A percentile compares a stretch with the other conserved stretches of the same genome.
Conservation (phyloP, 257 asterid genomes). For the Hygrophila difformis region DNA sequence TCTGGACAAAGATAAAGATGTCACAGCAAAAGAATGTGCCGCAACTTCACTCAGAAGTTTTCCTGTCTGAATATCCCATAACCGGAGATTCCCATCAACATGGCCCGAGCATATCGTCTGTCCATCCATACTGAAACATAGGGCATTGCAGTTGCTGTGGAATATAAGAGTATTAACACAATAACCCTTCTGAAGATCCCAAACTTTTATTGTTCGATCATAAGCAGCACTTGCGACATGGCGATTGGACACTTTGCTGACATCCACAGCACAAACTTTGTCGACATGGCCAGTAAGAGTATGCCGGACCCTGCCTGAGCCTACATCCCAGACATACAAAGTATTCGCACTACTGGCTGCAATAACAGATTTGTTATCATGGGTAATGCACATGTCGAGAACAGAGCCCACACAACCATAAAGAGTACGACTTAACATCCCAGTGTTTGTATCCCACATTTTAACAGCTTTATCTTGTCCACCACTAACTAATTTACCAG, state of each 20-base stretch:
- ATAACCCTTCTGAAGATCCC: conserved; percentile 92
- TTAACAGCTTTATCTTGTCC: conserved; percentile 85
- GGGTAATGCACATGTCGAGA: conserved; percentile 68
- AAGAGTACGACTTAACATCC: conserved; percentile 40
- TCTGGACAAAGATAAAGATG: conserved; percentile 73
- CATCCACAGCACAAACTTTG: conserved; percentile 90
- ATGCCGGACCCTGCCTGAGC: conserved; percentile 63
- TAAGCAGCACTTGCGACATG: conserved; percentile 77
- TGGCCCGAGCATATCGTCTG: conserved; percentile 84
- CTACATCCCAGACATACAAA: conserved; percentile 73
- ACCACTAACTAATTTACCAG: conserved; percentile 65
- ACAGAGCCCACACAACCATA: conserved; percentile 74
- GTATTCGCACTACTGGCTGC: conserved; percentile 83
- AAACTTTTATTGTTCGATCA: conserved; percentile 88
- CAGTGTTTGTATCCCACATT: conserved; percentile 74
- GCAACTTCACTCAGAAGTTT: conserved; percentile 77
- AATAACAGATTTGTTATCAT: conserved; percentile 61
- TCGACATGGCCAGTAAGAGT: conserved; percentile 86
- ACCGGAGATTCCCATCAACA: conserved; percentile 76
- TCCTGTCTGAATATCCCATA: conserved; percentile 86
- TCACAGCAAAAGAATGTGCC: conserved; percentile 77
- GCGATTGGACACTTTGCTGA: conserved; percentile 64
- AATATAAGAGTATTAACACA: conserved; percentile 64
- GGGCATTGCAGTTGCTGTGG: conserved; percentile 85
- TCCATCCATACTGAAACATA: conserved; percentile 80